These are phyloP conservation scores for Alternaria triticimaculans DNA, from an alignment of 2,329 filamentous ascomycete genomes.

Conservation along the genomic window DNA sequence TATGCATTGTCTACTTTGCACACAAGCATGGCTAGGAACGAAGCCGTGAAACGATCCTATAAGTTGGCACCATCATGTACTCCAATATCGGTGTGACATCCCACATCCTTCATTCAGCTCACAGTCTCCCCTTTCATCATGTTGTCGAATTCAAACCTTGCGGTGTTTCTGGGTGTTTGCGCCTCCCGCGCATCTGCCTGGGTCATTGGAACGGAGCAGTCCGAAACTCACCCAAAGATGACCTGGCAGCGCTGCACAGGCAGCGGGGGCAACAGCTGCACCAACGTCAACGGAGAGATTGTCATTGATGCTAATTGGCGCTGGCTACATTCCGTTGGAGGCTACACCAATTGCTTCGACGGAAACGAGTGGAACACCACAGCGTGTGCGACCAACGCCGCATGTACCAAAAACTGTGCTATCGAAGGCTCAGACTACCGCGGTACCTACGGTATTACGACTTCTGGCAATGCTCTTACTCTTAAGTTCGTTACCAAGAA, in stretches of 20 bases:
- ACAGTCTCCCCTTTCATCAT: conserved; percentile 13
- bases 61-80: not conserved
- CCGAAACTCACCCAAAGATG: conserved; percentile 52
- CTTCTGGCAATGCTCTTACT: conserved; percentile 59
- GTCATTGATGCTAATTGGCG: conserved; percentile 59
- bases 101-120: not conserved
- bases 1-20: conserved; percentile 11
- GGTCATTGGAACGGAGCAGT: conserved; percentile 42
- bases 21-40: not conserved
- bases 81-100: not conserved
- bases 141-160: conserved; percentile 28
- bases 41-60: not conserved
- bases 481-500: conserved; percentile 65
- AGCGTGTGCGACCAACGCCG: conserved; percentile 48
- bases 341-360: conserved; percentile 58
- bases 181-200: conserved; percentile 40
- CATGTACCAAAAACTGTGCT: conserved; percentile 51
- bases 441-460: conserved; percentile 57
- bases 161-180: conserved; percentile 31
- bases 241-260: conserved; percentile 51
- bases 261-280: conserved; percentile 49
- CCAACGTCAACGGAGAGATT: conserved; percentile 43
- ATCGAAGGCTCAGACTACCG: conserved; percentile 52
- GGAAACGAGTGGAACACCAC: conserved; percentile 53
- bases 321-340: conserved; percentile 55